These are phyloP conservation scores for Gyromitra esculenta DNA, from an alignment of 2,329 filamentous ascomycete species.

Conservation along the genomic window DNA sequence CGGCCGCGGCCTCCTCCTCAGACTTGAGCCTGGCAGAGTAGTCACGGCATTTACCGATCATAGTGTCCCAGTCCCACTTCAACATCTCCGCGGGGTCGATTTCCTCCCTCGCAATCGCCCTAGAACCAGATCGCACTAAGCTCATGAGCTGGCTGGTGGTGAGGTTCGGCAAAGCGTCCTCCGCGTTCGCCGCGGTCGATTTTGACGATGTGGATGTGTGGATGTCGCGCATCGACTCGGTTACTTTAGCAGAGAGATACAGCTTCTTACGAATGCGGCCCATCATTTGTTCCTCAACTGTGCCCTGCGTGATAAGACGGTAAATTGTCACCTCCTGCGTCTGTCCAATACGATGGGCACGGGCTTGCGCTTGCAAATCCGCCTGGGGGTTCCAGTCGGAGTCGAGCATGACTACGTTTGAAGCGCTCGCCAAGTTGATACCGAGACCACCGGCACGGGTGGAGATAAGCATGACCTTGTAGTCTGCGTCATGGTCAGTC, in stretches of 20 bases:
- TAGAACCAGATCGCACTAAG: conserved; percentile 67
- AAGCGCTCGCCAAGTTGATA: conserved; percentile 67
- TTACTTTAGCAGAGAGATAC: conserved; percentile 70
- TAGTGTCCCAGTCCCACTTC: conserved; percentile 68
- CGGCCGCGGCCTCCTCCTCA: conserved; percentile 58
- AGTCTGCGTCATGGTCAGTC: conserved; percentile 59
- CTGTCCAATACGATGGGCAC: conserved; percentile 68
- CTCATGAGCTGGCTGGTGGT: conserved; percentile 66
- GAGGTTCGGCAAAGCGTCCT: conserved; percentile 66
- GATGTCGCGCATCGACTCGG: conserved; percentile 68
- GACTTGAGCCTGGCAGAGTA: conserved; percentile 63
- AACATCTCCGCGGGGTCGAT: conserved; percentile 69
- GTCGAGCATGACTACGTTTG: conserved; percentile 68
- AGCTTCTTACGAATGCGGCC: conserved; percentile 70
- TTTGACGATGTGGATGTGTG: conserved; percentile 60
- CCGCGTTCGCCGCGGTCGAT: conserved; percentile 56
- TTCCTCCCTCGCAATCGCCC: conserved; percentile 66
- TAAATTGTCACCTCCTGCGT: conserved; percentile 67
- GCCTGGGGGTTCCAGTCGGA: conserved; percentile 59
- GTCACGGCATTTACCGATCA: conserved; percentile 67
- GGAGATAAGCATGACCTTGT: conserved; percentile 68
- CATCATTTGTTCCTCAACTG: conserved; percentile 70
- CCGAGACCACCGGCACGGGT: conserved; percentile 68
- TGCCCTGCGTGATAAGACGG: conserved; percentile 68
- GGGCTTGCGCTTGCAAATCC: conserved; percentile 66